Percentiles rank a stretch among this genome's conserved stretches.
Conservation (phyloP, 2,329 filamentous ascomycete species). For the Neocatenulostroma microsporum region DNA sequence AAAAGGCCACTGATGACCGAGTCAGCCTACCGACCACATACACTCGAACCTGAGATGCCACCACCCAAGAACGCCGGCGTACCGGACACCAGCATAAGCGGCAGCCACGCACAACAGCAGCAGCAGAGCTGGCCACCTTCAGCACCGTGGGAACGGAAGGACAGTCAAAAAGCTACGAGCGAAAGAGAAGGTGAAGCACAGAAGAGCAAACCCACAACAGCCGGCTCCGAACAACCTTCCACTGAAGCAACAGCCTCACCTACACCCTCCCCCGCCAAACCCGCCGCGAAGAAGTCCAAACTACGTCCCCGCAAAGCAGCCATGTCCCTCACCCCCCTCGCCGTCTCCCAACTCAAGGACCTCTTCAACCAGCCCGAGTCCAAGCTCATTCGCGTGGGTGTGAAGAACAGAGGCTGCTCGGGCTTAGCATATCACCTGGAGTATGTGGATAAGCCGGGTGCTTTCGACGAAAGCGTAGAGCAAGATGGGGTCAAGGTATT, state of each 20-base stretch:
- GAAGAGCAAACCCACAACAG: conserved; percentile 46
- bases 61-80: conserved; percentile 52
- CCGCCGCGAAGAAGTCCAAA: conserved; percentile 57
- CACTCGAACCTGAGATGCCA: conserved; percentile 49
- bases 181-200: conserved; percentile 60
- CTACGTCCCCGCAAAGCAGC: conserved; percentile 81
- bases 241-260: conserved; percentile 33
- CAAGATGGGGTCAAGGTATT: conserved; percentile 94
- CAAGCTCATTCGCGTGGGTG: conserved; percentile 88
- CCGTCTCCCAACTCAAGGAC: conserved; percentile 67
- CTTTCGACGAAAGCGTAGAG: conserved; percentile 86
- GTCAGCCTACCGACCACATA: conserved; percentile 55
- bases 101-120: conserved; percentile 41
- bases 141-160: conserved; percentile 35
- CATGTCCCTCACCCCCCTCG: conserved; percentile 73
- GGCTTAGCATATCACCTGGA: conserved; percentile 89
- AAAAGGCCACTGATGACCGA: conserved; percentile 58
- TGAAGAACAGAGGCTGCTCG: conserved; percentile 89
- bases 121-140: conserved; percentile 42
- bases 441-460: conserved; percentile 83
- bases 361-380: conserved; percentile 79
- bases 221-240: conserved; percentile 20
- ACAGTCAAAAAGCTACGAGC: conserved; percentile 36
- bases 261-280: conserved; percentile 38
- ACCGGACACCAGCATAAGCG: conserved; percentile 55